Evolutionary conservation across 352 stramenopile genomes (phyloP).

Genomic region (Globisporangium cylindrosporum): DNA sequence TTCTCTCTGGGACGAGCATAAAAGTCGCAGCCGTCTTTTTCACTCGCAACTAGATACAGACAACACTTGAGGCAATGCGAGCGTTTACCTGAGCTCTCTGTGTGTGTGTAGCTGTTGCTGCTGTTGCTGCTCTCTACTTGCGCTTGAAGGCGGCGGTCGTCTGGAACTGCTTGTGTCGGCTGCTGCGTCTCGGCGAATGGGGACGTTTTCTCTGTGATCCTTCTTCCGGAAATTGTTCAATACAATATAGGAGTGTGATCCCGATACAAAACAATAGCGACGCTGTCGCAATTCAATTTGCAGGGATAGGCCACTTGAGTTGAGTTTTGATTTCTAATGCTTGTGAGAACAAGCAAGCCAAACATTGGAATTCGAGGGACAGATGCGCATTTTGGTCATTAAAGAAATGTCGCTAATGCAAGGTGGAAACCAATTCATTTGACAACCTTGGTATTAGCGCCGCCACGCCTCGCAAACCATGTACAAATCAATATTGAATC

Average conservation of each 20-base stretch:
- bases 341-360: too few species aligned
- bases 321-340: too few species aligned
- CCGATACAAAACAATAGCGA: too few species aligned
- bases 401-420: too few species aligned
- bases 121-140: background rate
- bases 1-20: background rate
- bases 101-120: background rate
- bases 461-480: background rate
- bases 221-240: slow-evolving; percentile 1
- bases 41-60: background rate
- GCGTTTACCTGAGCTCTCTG: background rate
- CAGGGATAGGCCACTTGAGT: too few species aligned
- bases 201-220: slow-evolving; percentile 7
- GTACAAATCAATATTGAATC: background rate
- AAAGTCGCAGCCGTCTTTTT: background rate
- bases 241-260: too few species aligned
- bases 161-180: background rate
- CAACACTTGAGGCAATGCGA: background rate
- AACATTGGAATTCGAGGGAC: too few species aligned
- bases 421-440: background rate
- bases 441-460: background rate
- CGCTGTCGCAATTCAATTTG: background rate
- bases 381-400: too few species aligned
- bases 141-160: background rate
- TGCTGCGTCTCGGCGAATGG: slow-evolving; percentile 13